Base-by-base conservation (phyloP, 129 eudicot species). In the Arctium minus region DNA sequence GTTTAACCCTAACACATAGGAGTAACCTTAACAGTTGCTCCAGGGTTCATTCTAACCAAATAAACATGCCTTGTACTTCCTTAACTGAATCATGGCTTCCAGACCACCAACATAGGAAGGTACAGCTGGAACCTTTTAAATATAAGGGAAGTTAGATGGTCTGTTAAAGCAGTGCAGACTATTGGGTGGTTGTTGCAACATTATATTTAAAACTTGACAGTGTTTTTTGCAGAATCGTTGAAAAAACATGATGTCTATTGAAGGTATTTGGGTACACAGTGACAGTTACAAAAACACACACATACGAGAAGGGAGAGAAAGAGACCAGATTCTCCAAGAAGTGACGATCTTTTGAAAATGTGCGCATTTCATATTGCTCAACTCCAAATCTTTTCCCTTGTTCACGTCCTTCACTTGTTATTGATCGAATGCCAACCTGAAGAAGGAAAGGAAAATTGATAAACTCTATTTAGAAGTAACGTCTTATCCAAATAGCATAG, bases 321-420 rank as follows among this genome's bases (percentile, higher is more conserved):
- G 79, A 56, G 9, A 94, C 98, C 98, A 95, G 85, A 85, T 90
- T 91, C 86, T 95, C 99, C 70, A 95, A 73, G 18, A 88, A 81
- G 46, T 88, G 77, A 8, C 93, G 97, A 87, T 95, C 99, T 87
- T 84, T 93, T 39, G 99, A 95, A 85, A 92, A 95, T 36, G 93
- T 88, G 72, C 99, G 87, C 99, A 95, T 95, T 90, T 93, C 99
- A 81, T 88, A 93, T 85, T 93, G 99, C 88, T 95, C 99, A 46
- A 95, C 99, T 1, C 99, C 99, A 80, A 92, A 95, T 85, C 89
- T 89, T 86, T 95, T 95, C 86, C 99, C 99, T 85, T 95, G 99
- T 50, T 95, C 99, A 35, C 99, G 97, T 39, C 99, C 99, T 90
- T 95, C 99, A 15, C 85, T 87, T 11, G 84, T 95, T 76, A 95